Evolutionary conservation across 768 basidiomycete species (phyloP).

Genomic region (Leccinum variicolor): DNA sequence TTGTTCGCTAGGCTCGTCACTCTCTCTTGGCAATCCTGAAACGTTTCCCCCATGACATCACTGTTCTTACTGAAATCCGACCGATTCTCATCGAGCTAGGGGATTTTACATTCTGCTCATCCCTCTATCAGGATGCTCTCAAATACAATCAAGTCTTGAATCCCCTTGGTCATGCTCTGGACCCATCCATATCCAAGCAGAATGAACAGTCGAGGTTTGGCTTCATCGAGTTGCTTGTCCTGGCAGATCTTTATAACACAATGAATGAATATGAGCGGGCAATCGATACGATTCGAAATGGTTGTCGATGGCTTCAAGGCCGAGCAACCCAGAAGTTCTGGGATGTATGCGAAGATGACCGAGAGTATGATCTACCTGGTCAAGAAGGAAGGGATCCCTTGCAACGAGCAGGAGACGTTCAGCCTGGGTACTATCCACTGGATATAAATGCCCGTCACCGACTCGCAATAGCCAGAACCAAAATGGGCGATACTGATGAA

Average conservation of each 20-base stretch:
- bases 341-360: slow-evolving; percentile 81
- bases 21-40: slow-evolving; percentile 27
- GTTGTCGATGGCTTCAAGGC: slow-evolving; percentile 91
- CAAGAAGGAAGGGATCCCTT: slow-evolving; percentile 43
- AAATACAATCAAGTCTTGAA: slow-evolving; percentile 52
- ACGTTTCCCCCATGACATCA: slow-evolving; percentile 61
- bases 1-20: slow-evolving; percentile 21
- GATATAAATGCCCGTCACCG: slow-evolving; percentile 71
- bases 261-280: slow-evolving; percentile 66
- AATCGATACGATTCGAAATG: slow-evolving; percentile 64
- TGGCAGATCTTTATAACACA: slow-evolving; percentile 81
- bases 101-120: slow-evolving; percentile 61
- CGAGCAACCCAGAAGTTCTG: slow-evolving; percentile 69
- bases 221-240: slow-evolving; percentile 67
- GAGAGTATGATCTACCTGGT: slow-evolving; percentile 71
- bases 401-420: slow-evolving; percentile 44
- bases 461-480: slow-evolving; percentile 78
- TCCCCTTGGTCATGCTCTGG: slow-evolving; percentile 41
- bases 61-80: slow-evolving; percentile 74
- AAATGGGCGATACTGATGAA: slow-evolving; percentile 74
- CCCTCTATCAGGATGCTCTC: slow-evolving; percentile 72
- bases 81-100: slow-evolving; percentile 52
- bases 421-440: slow-evolving; percentile 43
- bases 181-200: slow-evolving; percentile 14
- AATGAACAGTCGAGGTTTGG: slow-evolving; percentile 15